Base-by-base conservation (phyloP, 768 basidiomycete genomes). In the Lactifluus piperatus region DNA sequence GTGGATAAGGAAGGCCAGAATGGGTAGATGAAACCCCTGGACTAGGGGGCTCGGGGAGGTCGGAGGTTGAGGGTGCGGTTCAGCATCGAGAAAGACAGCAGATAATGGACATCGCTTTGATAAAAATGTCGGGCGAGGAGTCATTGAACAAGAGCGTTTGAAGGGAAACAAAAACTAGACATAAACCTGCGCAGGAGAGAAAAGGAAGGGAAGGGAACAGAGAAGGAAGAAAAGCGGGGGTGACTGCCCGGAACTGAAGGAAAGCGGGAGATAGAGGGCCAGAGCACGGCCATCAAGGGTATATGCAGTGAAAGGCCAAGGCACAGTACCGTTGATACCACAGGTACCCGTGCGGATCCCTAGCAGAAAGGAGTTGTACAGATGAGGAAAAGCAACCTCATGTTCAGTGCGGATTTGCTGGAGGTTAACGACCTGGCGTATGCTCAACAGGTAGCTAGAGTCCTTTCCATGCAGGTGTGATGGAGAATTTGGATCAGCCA, bases 1-100 rank as follows among this genome's bases (percentile, higher is more conserved):
- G 90, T 0, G 90, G 90, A 24, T 88, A 90, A 1, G 90, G 89
- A 5, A 91, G 70, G 6, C 89, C 88, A 5, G 86, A 88, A 57
- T 76, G 74, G 62, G 67, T 69, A 4, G 82, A 77, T 57, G 76
- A 74, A 34, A 76, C 72, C 24, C 73, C 75, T 11, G 85, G 84
- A 62, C 82, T 85, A n/a, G 84, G 82, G 45, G 88, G 78, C 65
- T 85, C 84, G 3, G 87, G 86, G 20, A 87, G 70, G 43, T 52
- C 64, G 24, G 64, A 65, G 47, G 65, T 64, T 41, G 74, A 74
- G 52, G 74, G 68, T 66, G 74, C 71, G 56, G n/a, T 18, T 41
- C 46, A 58, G 72, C 64, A 62, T 80, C 80, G 45, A 83, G 73
- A 72, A 78, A 81, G 67, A 83, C 81, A 65, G 81, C 82, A 62